Evolutionary conservation across 495 filamentous ascomycete genomes (phyloP), one percentile per base, ranked within the genome.

Genomic region (Cercophora sp.): DNA sequence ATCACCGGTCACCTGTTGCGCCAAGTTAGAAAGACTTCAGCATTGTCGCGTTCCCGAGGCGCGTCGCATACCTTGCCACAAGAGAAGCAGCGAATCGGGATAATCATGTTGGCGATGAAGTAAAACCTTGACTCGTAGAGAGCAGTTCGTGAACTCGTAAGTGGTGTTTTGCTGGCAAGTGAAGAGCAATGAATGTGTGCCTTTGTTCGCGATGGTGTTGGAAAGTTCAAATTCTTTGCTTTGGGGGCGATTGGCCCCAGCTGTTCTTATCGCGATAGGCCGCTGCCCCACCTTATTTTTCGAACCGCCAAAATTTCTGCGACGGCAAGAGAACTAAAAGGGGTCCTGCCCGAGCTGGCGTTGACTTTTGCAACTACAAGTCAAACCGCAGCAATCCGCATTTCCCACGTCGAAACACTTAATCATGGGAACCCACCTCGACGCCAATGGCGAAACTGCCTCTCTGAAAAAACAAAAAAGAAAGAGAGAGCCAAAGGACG

Each of bases 81-180:
- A 45, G 93, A 96, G 75, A 98, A 98, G 74, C 93, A 98, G 55
- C 93, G 88, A 56, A 98, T 86, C 1, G 93, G 93, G 61, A 98
- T 96, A 69, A 98, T 98, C 93, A 98, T 98, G 42, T 70, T 82
- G 73, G 39, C 48, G 39, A 22, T 24, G n/a, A n/a, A n/a, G n/a
- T n/a, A n/a, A n/a, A n/a, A n/a, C n/a, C n/a, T n/a, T n/a, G 43
- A 36, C 34, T 27, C 26, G 15, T 1, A 23, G 10, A 20, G 29
- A 16, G 15, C 19, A 10, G 36, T 35, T 37, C 16, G 11, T 19
- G 27, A 43, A 41, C 25, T 27, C n/a, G n/a, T n/a, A n/a, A n/a
- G n/a, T n/a, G n/a, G n/a, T n/a, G n/a, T n/a, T n/a, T n/a, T n/a
- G n/a, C n/a, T n/a, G n/a, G n/a, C n/a, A n/a, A n/a, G n/a, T n/a